A percentile compares a stretch with the other conserved stretches of the same genome.
phyloP scores from a whole-genome alignment of 2,329 filamentous ascomycete species.

The Falciphora oryzae region DNA sequence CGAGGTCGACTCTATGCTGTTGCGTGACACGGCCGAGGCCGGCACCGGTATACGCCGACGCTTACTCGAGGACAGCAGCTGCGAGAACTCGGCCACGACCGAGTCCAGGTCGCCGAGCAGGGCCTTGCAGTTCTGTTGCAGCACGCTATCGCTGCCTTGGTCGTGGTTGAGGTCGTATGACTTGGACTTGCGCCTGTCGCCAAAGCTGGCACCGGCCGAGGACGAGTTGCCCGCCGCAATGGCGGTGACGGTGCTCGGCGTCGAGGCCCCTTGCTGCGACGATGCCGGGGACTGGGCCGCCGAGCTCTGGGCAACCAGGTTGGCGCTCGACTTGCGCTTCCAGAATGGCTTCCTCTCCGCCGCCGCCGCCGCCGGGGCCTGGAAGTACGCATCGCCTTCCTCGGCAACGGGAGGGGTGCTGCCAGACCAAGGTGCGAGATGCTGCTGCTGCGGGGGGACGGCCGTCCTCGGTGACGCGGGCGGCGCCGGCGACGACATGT shows the following conservation, averaged over 20 bases:
- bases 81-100: slow-evolving; percentile 76
- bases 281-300: slow-evolving; percentile 30
- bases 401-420: slow-evolving; percentile 33
- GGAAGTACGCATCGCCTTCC: slow-evolving; percentile 51
- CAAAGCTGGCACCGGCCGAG: neutral
- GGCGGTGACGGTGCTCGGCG: slow-evolving; percentile 28
- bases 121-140: slow-evolving; percentile 78
- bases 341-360: slow-evolving; percentile 73
- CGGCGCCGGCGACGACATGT: slow-evolving; percentile 42
- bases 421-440: slow-evolving; percentile 31
- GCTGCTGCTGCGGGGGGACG: neutral
- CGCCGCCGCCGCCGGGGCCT: slow-evolving; percentile 21
- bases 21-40: slow-evolving; percentile 35
- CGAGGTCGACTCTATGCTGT: slow-evolving; percentile 73
- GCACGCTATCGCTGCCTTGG: slow-evolving; percentile 45
- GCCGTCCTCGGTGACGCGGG: neutral
- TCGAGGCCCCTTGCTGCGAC: slow-evolving; percentile 36
- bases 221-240: slow-evolving; percentile 25
- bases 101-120: slow-evolving; percentile 80
- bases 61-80: slow-evolving; percentile 72
- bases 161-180: slow-evolving; percentile 36
- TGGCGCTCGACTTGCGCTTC: slow-evolving; percentile 74
- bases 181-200: slow-evolving; percentile 25
- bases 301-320: slow-evolving; percentile 32
- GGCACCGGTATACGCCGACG: slow-evolving; percentile 59